Conservation (phyloP, 2,329 filamentous ascomycete species). For the Cytospora schulzeri region DNA sequence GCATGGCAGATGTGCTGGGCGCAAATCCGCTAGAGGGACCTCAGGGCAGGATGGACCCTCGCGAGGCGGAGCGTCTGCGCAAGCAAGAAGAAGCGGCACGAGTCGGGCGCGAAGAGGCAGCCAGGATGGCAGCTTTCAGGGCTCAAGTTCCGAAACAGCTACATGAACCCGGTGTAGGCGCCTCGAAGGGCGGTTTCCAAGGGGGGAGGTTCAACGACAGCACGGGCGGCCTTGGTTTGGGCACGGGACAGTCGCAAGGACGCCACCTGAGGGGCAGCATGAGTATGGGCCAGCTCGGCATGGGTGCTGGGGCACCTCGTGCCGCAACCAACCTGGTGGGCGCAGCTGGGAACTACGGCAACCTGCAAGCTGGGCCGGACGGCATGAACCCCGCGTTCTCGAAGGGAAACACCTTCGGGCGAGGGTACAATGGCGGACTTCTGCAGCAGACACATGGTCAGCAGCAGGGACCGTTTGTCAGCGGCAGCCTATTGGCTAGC, state of each 20-base stretch:
- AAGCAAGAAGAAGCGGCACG: conserved; percentile 46
- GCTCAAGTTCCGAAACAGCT: conserved; percentile 52
- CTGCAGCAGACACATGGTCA: conserved; percentile 25
- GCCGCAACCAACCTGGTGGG: conserved; percentile 25
- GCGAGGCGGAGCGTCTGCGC: conserved; percentile 45
- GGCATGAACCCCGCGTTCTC: conserved; percentile 25
- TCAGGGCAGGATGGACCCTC: conserved; percentile 38
- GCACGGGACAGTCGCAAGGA: conserved; percentile 7
- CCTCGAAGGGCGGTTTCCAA: conserved; percentile 47
- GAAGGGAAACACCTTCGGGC: conserved; percentile 21
- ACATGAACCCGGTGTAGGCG: conserved; percentile 34
- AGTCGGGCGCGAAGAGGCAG: conserved; percentile 46
- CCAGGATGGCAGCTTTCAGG: conserved; percentile 51
- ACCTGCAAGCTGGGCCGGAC: conserved; percentile 14
- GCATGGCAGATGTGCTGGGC: conserved; percentile 61
- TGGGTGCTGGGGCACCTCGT: background rate
- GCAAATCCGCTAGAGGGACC: conserved; percentile 44
- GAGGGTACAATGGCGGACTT: conserved; percentile 24
- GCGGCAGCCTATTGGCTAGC: conserved; percentile 20
- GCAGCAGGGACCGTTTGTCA: conserved; percentile 22
- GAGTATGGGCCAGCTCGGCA: conserved; percentile 28
- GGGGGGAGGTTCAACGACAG: conserved; percentile 57
- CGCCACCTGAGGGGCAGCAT: conserved; percentile 30
- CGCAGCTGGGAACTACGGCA: conserved; percentile 26
- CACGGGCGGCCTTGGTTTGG: conserved; percentile 41